A percentile compares a stretch with the other conserved stretches of the same genome.
Conservation (phyloP, 78 protist species). For the Pigoraptor vietnamica region DNA sequence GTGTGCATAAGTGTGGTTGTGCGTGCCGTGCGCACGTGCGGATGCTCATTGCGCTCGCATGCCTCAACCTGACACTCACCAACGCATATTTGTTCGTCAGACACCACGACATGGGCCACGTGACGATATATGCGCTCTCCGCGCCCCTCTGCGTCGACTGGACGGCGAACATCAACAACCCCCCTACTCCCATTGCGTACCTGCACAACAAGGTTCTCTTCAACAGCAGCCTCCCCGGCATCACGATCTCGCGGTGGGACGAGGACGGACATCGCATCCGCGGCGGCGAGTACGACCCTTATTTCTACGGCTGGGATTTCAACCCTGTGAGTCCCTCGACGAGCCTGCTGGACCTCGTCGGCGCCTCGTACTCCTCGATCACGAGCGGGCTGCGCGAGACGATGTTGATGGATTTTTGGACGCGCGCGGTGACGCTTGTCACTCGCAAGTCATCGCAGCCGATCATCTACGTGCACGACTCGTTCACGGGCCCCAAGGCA, state of each 20-base stretch:
- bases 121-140: background rate
- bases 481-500: background rate
- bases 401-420: background rate
- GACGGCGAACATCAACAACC: background rate
- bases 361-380: background rate
- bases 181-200: background rate
- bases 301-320: background rate
- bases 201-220: background rate
- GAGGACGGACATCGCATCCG: background rate
- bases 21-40: no score
- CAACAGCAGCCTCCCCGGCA: background rate
- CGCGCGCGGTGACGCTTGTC: background rate
- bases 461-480: background rate
- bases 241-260: background rate
- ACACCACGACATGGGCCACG: background rate
- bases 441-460: background rate
- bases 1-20: no score
- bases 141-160: background rate
- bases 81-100: background rate
- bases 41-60: no score
- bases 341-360: background rate
- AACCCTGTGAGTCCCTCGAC: background rate
- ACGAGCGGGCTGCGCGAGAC: background rate
- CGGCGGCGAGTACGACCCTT: background rate
- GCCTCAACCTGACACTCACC: no score